These are phyloP conservation scores for Leccinum boreale DNA, from an alignment of 768 basidiomycete species.

Conservation along the genomic window DNA sequence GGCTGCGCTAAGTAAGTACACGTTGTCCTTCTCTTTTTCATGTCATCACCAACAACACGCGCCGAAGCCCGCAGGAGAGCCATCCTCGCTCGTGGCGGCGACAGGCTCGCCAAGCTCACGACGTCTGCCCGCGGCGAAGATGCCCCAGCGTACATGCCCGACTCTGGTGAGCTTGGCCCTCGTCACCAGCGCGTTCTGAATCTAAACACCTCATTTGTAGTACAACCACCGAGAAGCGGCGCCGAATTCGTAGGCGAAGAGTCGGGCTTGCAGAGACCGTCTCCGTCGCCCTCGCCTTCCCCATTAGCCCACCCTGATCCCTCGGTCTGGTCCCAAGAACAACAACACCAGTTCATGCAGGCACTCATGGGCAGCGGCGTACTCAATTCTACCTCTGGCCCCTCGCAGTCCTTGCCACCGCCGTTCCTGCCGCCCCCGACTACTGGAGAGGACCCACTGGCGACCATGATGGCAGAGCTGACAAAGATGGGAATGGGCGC, in stretches of 20 bases:
- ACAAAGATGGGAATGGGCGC: slow-evolving; percentile 28
- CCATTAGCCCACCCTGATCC: slow-evolving; percentile 43
- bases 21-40: slow-evolving; percentile 10
- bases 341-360: slow-evolving; percentile 65
- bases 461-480: slow-evolving; percentile 38
- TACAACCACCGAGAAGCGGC: slow-evolving; percentile 10
- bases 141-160: slow-evolving; percentile 49
- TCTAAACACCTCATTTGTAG: slow-evolving; percentile 1
- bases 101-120: slow-evolving; percentile 77
- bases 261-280: slow-evolving; percentile 26
- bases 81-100: slow-evolving; percentile 66
- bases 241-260: slow-evolving; percentile 39
- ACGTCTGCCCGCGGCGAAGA: slow-evolving; percentile 73
- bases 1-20: not conserved
- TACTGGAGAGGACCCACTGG: slow-evolving; percentile 42
- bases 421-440: slow-evolving; percentile 5
- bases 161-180: slow-evolving; percentile 31
- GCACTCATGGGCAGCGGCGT: slow-evolving; percentile 48
- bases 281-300: slow-evolving; percentile 12
- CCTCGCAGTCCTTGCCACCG: slow-evolving; percentile 4
- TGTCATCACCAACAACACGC: slow-evolving; percentile 55
- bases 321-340: slow-evolving; percentile 63
- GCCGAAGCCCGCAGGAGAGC: slow-evolving; percentile 79
- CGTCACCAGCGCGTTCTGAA: not conserved
- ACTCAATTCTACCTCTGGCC: slow-evolving; percentile 29